Evolutionary conservation across 495 filamentous ascomycete species (phyloP).

Genomic region (Neurospora tetraspora): DNA sequence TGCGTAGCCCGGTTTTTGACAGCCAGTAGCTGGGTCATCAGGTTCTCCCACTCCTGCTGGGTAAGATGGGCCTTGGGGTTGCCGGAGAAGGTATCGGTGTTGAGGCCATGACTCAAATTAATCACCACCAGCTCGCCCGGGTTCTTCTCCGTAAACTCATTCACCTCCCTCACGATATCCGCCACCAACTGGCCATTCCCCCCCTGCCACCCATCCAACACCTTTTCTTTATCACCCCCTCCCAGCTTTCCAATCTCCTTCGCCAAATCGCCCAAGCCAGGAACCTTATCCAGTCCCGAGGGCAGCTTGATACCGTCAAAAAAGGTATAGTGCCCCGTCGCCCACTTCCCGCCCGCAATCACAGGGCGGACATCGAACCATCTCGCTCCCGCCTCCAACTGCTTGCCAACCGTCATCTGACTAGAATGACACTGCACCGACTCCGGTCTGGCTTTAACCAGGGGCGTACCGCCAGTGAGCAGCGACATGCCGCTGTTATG

Average conservation of each 20-base stretch:
- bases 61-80: neutral
- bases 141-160: neutral
- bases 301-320: neutral
- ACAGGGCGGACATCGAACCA: conserved; percentile 3
- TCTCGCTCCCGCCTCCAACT: neutral
- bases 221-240: neutral
- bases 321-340: neutral
- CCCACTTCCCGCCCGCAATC: neutral
- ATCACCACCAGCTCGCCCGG: neutral
- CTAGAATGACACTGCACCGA: neutral
- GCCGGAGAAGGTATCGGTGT: neutral
- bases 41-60: neutral
- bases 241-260: neutral
- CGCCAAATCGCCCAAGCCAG: neutral
- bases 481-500: neutral
- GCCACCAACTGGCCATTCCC: neutral
- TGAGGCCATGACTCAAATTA: neutral
- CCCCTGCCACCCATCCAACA: neutral
- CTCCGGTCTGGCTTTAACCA: neutral
- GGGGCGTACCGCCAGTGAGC: neutral
- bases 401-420: neutral
- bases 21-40: neutral
- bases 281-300: neutral
- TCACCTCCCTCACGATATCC: neutral
- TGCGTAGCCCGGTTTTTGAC: neutral